A percentile compares a stretch with the other conserved stretches of the same genome.
These are phyloP conservation scores for Umbelopsis ramanniana DNA, from an alignment of 192 early-diverging fungal species.

Conservation along the genomic window DNA sequence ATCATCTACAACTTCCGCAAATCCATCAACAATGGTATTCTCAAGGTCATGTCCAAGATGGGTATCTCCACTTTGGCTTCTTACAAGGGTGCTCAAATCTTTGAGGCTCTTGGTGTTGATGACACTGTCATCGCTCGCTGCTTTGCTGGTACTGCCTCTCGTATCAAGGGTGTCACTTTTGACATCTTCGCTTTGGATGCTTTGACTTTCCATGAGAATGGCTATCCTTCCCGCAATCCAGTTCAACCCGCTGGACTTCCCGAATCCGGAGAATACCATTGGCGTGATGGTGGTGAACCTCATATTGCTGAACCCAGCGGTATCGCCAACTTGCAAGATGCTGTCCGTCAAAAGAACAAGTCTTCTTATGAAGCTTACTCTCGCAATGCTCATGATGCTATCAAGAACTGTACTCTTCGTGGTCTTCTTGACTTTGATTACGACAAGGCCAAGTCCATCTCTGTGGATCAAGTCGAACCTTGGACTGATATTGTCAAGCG, in stretches of 20 bases:
- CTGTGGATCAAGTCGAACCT: slow-evolving; percentile 95
- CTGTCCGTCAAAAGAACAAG: slow-evolving; percentile 91
- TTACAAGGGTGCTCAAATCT: slow-evolving; percentile 99
- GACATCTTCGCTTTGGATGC: slow-evolving; percentile 86
- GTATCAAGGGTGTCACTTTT: slow-evolving; percentile 89
- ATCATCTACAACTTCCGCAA: slow-evolving; percentile 84
- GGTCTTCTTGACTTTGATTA: slow-evolving; percentile 91
- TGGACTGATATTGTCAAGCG: slow-evolving; percentile 97
- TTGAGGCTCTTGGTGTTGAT: slow-evolving; percentile 94
- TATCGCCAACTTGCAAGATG: slow-evolving; percentile 93
- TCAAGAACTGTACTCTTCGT: slow-evolving; percentile 92
- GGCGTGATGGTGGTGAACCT: slow-evolving; percentile 89
- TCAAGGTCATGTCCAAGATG: slow-evolving; percentile 99
- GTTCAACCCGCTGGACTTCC: slow-evolving; percentile 71
- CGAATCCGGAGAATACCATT: slow-evolving; percentile 97
- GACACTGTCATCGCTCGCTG: slow-evolving; percentile 85
- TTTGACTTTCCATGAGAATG: slow-evolving; percentile 81
- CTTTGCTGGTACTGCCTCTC: slow-evolving; percentile 94
- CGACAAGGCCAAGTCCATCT: slow-evolving; percentile 71
- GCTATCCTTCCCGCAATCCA: slow-evolving; percentile 76
- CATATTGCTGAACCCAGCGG: slow-evolving; percentile 92
- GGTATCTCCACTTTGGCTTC: slow-evolving; percentile 96
- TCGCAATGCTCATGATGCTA: slow-evolving; percentile 73
- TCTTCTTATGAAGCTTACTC: slow-evolving; percentile 87
- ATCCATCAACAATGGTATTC: slow-evolving; percentile 91